Evolutionary conservation across 106 monocot genomes (phyloP).

Genomic region (Dendrobium huoshanense): DNA sequence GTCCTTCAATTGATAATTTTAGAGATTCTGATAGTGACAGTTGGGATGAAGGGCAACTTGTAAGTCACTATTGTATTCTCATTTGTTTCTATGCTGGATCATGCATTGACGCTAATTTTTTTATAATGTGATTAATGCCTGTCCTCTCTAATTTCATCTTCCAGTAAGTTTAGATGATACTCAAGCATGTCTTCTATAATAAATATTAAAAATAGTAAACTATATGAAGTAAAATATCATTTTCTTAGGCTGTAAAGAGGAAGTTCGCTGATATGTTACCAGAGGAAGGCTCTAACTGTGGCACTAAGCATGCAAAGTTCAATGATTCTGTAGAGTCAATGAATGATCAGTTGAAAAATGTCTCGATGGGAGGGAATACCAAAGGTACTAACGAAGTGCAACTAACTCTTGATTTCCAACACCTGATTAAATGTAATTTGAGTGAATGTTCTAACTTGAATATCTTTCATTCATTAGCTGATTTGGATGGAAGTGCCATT

Average conservation of each 20-base stretch:
- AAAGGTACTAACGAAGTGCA: not conserved
- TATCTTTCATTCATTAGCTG: not conserved
- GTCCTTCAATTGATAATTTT: conserved; percentile 9
- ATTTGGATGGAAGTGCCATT: conserved; percentile 1
- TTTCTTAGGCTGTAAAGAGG: conserved; percentile 1
- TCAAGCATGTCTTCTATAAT: not conserved
- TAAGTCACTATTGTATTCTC: conserved; percentile 9
- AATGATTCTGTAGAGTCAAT: not conserved
- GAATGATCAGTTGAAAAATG: conserved; percentile 12
- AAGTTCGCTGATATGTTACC: not conserved
- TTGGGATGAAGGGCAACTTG: conserved; percentile 1
- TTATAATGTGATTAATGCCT: not conserved
- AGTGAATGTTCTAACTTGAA: conserved; percentile 1
- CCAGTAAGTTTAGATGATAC: not conserved
- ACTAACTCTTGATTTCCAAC: not conserved
- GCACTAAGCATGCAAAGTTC: not conserved
- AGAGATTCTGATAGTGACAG: conserved; percentile 17
- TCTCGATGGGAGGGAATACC: not conserved
- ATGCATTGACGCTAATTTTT: not conserved
- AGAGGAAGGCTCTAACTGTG: not conserved
- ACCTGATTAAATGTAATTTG: not conserved
- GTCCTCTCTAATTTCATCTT: not conserved
- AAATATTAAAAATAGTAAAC: not conserved
- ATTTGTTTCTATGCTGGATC: not conserved
- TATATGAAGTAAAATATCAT: not conserved